These are phyloP conservation scores for Phoma sp. DNA, from an alignment of 2,329 filamentous ascomycete species.

Conservation along the genomic window DNA sequence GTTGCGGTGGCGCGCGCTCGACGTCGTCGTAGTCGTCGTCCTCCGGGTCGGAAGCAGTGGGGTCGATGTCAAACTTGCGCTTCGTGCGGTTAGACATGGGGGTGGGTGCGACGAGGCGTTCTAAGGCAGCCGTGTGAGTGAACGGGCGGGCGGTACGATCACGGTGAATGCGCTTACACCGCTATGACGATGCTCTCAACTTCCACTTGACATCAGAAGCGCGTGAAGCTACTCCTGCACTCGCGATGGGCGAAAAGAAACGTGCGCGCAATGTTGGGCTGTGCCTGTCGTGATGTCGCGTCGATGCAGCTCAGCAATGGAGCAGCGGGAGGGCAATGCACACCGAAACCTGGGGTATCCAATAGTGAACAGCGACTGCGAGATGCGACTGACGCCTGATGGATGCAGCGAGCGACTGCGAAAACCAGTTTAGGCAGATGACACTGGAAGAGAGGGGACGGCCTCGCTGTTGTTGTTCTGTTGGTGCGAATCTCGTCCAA, in stretches of 20 bases:
- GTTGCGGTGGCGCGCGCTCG: conserved; percentile 38
- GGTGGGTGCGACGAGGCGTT: conserved; percentile 30
- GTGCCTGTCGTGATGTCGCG: conserved; percentile 26
- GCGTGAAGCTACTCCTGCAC: conserved; percentile 26
- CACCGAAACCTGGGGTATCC: conserved; percentile 7
- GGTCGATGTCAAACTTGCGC: conserved; percentile 50
- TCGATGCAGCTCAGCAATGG: conserved; percentile 29
- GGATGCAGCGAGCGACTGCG: conserved; percentile 19
- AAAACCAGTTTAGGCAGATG: conserved; percentile 22
- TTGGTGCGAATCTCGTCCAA: conserved; percentile 23
- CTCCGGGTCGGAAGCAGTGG: conserved; percentile 49
- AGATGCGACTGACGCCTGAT: conserved; percentile 19
- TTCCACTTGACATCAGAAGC: conserved; percentile 35
- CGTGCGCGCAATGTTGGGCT: conserved; percentile 27
- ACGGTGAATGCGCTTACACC: conserved; percentile 32
- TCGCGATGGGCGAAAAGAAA: conserved; percentile 25
- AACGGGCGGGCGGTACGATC: conserved; percentile 12
- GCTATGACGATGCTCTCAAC: conserved; percentile 20
- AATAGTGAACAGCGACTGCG: conserved; percentile 11
- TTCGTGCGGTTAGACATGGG: conserved; percentile 49
- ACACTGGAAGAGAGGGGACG: conserved; percentile 21
- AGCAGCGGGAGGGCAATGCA: conserved; percentile 26
- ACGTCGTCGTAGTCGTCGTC: conserved; percentile 48
- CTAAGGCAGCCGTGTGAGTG: conserved; percentile 28
- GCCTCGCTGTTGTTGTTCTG: conserved; percentile 26